phyloP scores from a whole-genome alignment of 768 basidiomycete genomes.

The Dacryopinax spathularia region DNA sequence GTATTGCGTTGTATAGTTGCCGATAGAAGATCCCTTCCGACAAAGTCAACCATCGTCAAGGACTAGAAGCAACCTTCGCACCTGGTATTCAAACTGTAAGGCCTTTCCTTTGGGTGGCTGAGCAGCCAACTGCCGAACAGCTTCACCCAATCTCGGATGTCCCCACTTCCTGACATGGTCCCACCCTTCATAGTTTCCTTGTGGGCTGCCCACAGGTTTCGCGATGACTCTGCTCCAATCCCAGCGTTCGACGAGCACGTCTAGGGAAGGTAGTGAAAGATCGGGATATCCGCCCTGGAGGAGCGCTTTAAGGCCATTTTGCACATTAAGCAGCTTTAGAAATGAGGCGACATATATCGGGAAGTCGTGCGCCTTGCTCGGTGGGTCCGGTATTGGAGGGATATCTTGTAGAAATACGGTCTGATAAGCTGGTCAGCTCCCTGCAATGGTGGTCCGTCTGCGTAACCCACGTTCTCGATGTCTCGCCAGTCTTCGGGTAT shows the following conservation, averaged over 20 bases:
- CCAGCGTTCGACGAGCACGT: conserved; percentile 55
- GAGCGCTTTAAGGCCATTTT: conserved; percentile 9
- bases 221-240: conserved; percentile 62
- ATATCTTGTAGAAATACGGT: conserved; percentile 79
- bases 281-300: conserved; percentile 11
- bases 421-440: conserved; percentile 27
- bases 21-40: conserved; percentile 80
- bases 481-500: conserved; percentile 70
- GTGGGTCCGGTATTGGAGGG: conserved; percentile 22
- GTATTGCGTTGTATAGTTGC: conserved; percentile 68
- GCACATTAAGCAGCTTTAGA: conserved; percentile 18
- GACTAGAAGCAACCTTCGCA: conserved; percentile 21
- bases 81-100: conserved; percentile 68
- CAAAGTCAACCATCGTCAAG: neutral
- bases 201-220: conserved; percentile 61
- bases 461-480: conserved; percentile 78
- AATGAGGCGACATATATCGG: conserved; percentile 32
- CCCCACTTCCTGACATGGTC: conserved; percentile 43
- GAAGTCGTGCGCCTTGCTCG: conserved; percentile 21
- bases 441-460: too few relatives aligned
- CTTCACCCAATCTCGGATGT: conserved; percentile 61
- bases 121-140: conserved; percentile 51
- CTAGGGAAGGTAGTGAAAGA: conserved; percentile 46
- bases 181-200: conserved; percentile 76
- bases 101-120: conserved; percentile 31